phyloP scores from a whole-genome alignment of 441 rosid species.

The Manihot esculenta region DNA sequence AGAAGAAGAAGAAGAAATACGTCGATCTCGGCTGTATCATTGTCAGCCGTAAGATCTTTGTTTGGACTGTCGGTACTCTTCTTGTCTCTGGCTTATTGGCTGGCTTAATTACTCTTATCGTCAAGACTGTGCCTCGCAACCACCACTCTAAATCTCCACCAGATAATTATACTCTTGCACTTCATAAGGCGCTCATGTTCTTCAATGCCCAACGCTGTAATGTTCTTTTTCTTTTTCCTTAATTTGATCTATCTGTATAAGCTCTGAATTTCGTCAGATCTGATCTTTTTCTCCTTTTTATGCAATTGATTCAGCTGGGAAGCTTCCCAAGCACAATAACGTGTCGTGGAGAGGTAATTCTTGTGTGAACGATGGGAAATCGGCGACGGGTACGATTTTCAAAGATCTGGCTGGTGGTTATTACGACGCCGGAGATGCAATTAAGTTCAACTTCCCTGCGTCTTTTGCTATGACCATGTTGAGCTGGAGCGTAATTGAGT shows the following conservation, averaged over 20 bases:
- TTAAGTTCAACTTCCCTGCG: slow-evolving; percentile 78
- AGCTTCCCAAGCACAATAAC: slow-evolving; percentile 64
- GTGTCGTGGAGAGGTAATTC: slow-evolving; percentile 88
- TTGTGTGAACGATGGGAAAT: slow-evolving; percentile 67
- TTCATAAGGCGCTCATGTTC: slow-evolving; percentile 80
- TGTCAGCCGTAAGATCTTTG: slow-evolving; percentile 88
- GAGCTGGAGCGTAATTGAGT: slow-evolving; percentile 99
- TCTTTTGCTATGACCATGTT: slow-evolving; percentile 88
- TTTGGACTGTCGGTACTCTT: slow-evolving; percentile 76
- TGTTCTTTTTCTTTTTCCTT: not conserved
- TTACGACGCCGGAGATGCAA: slow-evolving; percentile 93
- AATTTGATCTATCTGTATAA: not conserved
- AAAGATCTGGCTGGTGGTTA: slow-evolving; percentile 81
- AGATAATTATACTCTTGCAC: slow-evolving; percentile 81
- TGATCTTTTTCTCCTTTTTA: not conserved
- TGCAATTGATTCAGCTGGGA: slow-evolving; percentile 63
- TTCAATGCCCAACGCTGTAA: slow-evolving; percentile 87
- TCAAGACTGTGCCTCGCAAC: slow-evolving; percentile 64
- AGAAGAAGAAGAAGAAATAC: slow-evolving; percentile 91
- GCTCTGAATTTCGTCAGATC: slow-evolving; percentile 2
- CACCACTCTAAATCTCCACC: slow-evolving; percentile 43
- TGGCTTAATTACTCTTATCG: slow-evolving; percentile 68
- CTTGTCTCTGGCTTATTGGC: slow-evolving; percentile 48
- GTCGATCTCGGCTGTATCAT: slow-evolving; percentile 93
- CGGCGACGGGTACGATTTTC: slow-evolving; percentile 25